Conservation (phyloP, 2,329 filamentous ascomycete genomes). For the Didymosphaeria variabile region DNA sequence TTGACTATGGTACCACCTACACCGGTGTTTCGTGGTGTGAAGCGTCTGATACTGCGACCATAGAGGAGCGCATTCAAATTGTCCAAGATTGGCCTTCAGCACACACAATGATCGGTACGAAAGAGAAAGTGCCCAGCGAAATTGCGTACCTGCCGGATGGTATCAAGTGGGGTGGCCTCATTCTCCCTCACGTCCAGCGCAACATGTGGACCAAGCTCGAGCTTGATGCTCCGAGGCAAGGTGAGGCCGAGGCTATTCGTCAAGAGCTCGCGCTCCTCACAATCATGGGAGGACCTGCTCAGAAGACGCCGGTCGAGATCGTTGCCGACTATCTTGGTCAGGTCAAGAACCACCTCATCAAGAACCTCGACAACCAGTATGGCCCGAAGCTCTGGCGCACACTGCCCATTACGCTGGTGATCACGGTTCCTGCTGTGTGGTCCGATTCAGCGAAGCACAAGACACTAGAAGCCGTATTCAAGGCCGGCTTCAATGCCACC, state of each 20-base stretch:
- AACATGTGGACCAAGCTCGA: slow-evolving; percentile 47
- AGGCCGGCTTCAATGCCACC: slow-evolving; percentile 30
- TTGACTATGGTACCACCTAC: slow-evolving; percentile 36
- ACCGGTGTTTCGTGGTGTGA: slow-evolving; percentile 17
- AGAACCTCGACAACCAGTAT: slow-evolving; percentile 33
- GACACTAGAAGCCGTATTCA: slow-evolving; percentile 28
- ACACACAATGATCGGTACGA: slow-evolving; percentile 34
- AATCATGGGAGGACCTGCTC: no score
- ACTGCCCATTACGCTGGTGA: slow-evolving; percentile 29
- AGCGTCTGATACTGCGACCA: slow-evolving; percentile 41
- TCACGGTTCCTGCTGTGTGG: slow-evolving; percentile 41
- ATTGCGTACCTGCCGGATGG: slow-evolving; percentile 26
- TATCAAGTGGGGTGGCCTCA: slow-evolving; percentile 28
- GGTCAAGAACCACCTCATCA: slow-evolving; percentile 30
- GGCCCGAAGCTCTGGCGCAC: slow-evolving; percentile 28
- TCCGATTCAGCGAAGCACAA: slow-evolving; percentile 32
- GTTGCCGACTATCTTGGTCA: slow-evolving; percentile 40
- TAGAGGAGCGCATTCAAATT: slow-evolving; percentile 29
- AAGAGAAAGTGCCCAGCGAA: slow-evolving; percentile 41
- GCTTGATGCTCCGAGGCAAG: slow-evolving; percentile 27
- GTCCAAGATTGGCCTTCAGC: slow-evolving; percentile 38
- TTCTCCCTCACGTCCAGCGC: slow-evolving; percentile 28
- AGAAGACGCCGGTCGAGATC: slow-evolving; percentile 36
- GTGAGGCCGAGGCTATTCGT: slow-evolving; percentile 29
- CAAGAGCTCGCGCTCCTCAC: not conserved